phyloP scores from a whole-genome alignment of 2,329 filamentous ascomycete species.

The Verticillium nonalfalfae region DNA sequence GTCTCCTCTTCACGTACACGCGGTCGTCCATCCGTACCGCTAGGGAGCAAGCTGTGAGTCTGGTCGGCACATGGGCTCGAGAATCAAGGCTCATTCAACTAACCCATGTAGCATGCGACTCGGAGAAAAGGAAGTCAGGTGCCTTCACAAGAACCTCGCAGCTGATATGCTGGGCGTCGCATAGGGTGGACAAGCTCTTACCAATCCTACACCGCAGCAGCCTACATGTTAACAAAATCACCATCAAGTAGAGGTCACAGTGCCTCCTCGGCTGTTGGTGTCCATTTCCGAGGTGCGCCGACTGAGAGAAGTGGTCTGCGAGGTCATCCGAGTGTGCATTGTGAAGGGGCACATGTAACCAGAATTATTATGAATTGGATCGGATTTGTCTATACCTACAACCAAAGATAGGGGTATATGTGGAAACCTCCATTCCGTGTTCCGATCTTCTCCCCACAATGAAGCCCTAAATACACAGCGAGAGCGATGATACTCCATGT shows the following conservation, averaged over 20 bases:
- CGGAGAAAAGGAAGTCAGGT: background rate
- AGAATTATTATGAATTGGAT: constrained; percentile 15
- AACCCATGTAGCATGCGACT: background rate
- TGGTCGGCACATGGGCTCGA: background rate
- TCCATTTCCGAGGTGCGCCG: no score
- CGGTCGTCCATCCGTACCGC: constrained; percentile 33
- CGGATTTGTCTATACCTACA: constrained; percentile 27
- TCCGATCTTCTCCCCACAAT: constrained; percentile 6
- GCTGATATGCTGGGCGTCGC: background rate
- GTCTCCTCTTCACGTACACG: constrained; percentile 40
- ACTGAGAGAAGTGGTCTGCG: no score
- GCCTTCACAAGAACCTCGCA: background rate
- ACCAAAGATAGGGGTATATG: constrained; percentile 26
- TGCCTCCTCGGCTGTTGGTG: no score
- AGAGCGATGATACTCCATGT: background rate
- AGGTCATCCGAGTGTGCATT: background rate
- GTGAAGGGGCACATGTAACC: constrained; percentile 6
- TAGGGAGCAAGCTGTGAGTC: constrained; percentile 24
- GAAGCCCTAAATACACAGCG: background rate
- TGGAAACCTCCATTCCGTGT: constrained; percentile 13
- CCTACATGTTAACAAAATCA: no score
- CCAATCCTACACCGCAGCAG: no score
- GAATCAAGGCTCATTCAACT: background rate
- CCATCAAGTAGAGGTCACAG: no score
- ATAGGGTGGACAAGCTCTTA: no score